Base-by-base conservation (phyloP, 2,329 filamentous ascomycete species). In the Epichloe hybrida region DNA sequence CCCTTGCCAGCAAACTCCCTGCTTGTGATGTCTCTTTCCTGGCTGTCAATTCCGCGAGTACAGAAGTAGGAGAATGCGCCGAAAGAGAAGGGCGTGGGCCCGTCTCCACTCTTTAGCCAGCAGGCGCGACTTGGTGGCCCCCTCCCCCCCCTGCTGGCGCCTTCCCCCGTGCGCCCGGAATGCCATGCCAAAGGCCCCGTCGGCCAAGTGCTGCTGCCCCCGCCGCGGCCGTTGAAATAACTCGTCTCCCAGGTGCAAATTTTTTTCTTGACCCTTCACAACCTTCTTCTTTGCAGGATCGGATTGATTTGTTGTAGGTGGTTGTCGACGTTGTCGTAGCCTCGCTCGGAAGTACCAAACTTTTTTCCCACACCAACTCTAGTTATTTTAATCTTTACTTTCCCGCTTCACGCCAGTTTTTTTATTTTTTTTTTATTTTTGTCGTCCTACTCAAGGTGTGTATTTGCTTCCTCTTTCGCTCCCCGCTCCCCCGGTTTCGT, bases 291-390 rank as follows among this genome's bases (percentile, higher is more conserved):
- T 45, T 45, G 45, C 41, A 47, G 36, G 51, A 48, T 31, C 45
- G 51, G 44, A 53, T 48, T 45, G 21, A 44, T 50, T 48, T 40
- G 43, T 48, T 40, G 43, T 50, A 20, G 51, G 51, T 53, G 51
- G 51, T 50, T 37, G 51, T 50, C 44, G 51, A 53, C 40, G 51
- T 50, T 50, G 51, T 52, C 51, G 47, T 50, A 36, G 48, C 44
- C 49, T 50, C 45, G 44, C 45, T 37, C 40, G 51, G 48, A 53
- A 53, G 44, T 48, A 31, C 9, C 17, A 23, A 23, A 21, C 4
- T 20, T 46, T n/a, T 41, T 44, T 20, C 41, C 41, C 34, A 21
- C 21, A 21, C 35, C 21, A 36, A 8, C 38, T 50, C 41, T 52
- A 15, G n/a, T 13, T 35, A 4, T 21, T 23, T 40, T 34, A 46